Evolutionary conservation across 768 basidiomycete genomes (phyloP).

Genomic region (Mycena olivaceomarginata): DNA sequence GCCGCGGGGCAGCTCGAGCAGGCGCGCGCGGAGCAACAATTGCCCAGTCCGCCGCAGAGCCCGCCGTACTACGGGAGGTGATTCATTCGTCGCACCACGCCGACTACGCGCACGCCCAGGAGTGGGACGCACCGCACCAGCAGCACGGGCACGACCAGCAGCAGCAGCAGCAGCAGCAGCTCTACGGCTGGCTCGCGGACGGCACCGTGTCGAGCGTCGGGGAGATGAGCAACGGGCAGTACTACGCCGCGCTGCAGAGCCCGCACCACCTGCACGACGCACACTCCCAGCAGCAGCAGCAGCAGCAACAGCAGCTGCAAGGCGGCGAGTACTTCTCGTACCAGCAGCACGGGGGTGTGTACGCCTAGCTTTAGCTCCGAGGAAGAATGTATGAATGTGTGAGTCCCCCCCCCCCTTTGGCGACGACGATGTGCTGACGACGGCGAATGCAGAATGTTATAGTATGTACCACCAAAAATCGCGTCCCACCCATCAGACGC

Average conservation of each 20-base stretch:
- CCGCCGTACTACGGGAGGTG: constrained; percentile 14
- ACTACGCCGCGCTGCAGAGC: constrained; percentile 34
- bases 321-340: neutral
- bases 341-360: neutral
- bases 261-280: neutral
- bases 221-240: constrained; percentile 44
- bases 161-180: neutral
- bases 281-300: neutral
- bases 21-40: constrained; percentile 4
- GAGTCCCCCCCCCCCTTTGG: too few relatives aligned
- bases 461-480: neutral
- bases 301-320: neutral
- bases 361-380: neutral
- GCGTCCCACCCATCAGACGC: neutral
- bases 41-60: constrained; percentile 41
- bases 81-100: neutral
- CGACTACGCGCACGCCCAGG: neutral
- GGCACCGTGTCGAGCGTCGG: neutral
- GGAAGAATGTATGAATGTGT: neutral
- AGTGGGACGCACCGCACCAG: neutral
- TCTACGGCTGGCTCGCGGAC: constrained; percentile 1
- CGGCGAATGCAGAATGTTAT: neutral
- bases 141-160: neutral
- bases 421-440: neutral
- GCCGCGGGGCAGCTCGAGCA: neutral